Evolutionary conservation across 371 early-diverging fungal species (phyloP), one percentile per base, ranked within the genome.

Genomic region (Saksenaea vasiformis): DNA sequence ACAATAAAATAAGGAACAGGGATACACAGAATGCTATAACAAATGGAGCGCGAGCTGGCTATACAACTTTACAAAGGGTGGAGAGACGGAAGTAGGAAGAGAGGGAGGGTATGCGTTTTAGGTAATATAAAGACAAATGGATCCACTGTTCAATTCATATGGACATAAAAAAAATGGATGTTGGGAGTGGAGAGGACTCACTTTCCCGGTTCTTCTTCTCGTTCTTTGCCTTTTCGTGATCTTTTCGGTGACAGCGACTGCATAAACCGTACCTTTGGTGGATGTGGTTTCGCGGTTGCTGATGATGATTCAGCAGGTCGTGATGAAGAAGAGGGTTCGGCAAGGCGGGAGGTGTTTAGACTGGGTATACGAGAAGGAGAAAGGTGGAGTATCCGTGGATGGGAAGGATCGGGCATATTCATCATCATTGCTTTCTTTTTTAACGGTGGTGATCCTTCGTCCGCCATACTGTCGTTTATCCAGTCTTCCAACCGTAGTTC

Each of bases 401-500:
- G 51, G 3, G 24, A 13, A 41, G 14, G 43, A 41, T 22, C 10
- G 51, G n/a, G 11, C 1, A 10, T 26, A 10, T 22, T 22, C 22
- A 22, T 22, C 51, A 31, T 17, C 24, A 47, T 22, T 10, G 24
- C 51, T 22, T 47, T 47, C 22, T 47, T 47, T 22, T 47, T 47
- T 5, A 22, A 10, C 22, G 51, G 51, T 19, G 51, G 31, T 31
- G 31, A 31, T 31, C 31, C 31, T 31, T 31, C 31, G 7, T 31
- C 51, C 11, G n/a, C 51, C 10, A 10, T 17, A 10, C 22, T 22
- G 51, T 47, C 51, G 10, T n/a, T 19, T n/a, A 10, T 22, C 51
- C 51, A 47, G n/a, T 47, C 51, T 3, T 47, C 51, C 51, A 47
- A 47, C 7, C 51, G 51, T 11, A 47, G 51, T 22, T 47, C 51